These are phyloP conservation scores for Candida sojae DNA, from an alignment of 1,139 yeast species.

Conservation along the genomic window DNA sequence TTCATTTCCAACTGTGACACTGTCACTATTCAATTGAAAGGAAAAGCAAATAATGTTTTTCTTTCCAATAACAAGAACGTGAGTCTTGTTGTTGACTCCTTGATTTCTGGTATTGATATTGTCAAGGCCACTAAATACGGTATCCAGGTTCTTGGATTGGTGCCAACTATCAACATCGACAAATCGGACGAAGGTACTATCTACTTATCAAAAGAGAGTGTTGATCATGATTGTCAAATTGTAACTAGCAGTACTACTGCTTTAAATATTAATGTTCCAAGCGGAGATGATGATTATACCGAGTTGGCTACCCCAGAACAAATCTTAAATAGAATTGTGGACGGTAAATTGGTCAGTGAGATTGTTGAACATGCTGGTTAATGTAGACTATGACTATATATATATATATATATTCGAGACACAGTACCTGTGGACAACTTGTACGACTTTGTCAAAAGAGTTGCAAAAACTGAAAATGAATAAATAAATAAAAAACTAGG, in stretches of 20 bases:
- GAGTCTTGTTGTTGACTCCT: constrained; percentile 79
- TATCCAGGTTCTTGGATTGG: constrained; percentile 74
- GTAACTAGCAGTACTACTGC: constrained; percentile 85
- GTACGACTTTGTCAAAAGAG: no score
- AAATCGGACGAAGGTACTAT: constrained; percentile 85
- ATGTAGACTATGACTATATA: not conserved
- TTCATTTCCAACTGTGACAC: constrained; percentile 81
- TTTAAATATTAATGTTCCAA: constrained; percentile 79
- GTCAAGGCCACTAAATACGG: constrained; percentile 84
- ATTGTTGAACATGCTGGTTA: constrained; percentile 53
- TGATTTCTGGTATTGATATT: constrained; percentile 85
- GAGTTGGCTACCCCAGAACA: constrained; percentile 91
- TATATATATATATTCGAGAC: not conserved
- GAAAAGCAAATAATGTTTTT: constrained; percentile 89
- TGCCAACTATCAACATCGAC: constrained; percentile 85
- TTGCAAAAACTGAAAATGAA: not conserved
- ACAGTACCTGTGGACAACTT: no score
- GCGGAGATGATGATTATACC: constrained; percentile 53
- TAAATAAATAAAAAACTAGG: not conserved
- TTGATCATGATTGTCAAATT: constrained; percentile 63
- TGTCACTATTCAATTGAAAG: constrained; percentile 77
- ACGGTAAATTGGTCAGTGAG: constrained; percentile 43
- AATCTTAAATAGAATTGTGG: constrained; percentile 58
- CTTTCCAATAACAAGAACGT: constrained; percentile 69
- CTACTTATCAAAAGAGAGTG: constrained; percentile 70